These are phyloP conservation scores for Lignosus rhinocerotis DNA, from an alignment of 1,284 basidiomycete species.

Conservation along the genomic window DNA sequence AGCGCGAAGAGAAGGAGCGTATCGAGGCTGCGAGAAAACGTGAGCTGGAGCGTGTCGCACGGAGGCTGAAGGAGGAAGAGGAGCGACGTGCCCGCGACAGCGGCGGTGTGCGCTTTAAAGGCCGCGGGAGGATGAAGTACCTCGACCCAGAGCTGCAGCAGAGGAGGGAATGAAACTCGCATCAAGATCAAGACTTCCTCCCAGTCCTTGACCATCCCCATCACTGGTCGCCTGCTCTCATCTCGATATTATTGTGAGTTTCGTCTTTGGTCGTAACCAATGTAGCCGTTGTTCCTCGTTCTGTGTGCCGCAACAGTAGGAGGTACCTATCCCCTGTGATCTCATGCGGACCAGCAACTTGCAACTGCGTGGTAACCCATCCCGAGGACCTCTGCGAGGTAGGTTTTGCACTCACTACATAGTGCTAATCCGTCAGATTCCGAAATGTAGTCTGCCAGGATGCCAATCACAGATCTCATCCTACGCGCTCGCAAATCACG, in stretches of 20 bases:
- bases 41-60: constrained; percentile 53
- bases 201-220: background rate
- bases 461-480: too few species aligned
- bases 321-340: too few species aligned
- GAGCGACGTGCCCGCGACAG: constrained; percentile 30
- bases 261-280: background rate
- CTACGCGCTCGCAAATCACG: too few species aligned
- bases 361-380: too few species aligned
- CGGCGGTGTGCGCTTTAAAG: constrained; percentile 64
- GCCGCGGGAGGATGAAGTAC: constrained; percentile 70
- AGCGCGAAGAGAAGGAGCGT: constrained; percentile 69
- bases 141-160: constrained; percentile 55
- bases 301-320: too few species aligned
- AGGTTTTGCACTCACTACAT: too few species aligned
- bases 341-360: too few species aligned
- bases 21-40: constrained; percentile 45
- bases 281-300: background rate
- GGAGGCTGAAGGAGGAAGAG: constrained; percentile 38
- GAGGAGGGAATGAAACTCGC: constrained; percentile 14
- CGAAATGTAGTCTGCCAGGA: too few species aligned
- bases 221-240: background rate
- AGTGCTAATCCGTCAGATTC: too few species aligned
- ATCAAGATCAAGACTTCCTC: background rate
- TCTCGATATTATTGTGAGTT: background rate
- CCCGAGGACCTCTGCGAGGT: too few species aligned